Evolutionary conservation across 129 eudicot species (phyloP).

Genomic region (Lonicera japonica): DNA sequence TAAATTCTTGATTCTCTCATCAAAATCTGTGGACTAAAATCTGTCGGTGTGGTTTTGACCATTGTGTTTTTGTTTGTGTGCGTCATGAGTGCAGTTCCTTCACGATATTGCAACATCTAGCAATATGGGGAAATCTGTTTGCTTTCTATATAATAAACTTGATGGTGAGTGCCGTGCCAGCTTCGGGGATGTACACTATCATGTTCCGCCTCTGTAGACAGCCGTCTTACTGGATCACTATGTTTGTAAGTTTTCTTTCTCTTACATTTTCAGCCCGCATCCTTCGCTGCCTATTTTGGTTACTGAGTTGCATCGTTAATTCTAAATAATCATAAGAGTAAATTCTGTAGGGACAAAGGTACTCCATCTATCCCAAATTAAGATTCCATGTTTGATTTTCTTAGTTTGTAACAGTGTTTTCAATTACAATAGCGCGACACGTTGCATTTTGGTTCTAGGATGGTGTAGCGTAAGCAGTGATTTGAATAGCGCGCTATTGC

Average conservation of each 20-base stretch:
- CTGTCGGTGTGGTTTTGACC: slow-evolving; percentile 1
- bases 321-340: background rate
- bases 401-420: too few relatives aligned
- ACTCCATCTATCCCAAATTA: too few relatives aligned
- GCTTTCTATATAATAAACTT: slow-evolving; percentile 79
- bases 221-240: slow-evolving; percentile 93
- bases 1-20: too few relatives aligned
- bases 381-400: too few relatives aligned
- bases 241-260: slow-evolving; percentile 59
- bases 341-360: too few relatives aligned
- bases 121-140: slow-evolving; percentile 90
- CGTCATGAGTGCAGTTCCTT: slow-evolving; percentile 65
- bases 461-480: too few relatives aligned
- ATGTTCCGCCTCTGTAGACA: slow-evolving; percentile 87
- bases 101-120: slow-evolving; percentile 82
- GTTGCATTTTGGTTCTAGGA: too few relatives aligned
- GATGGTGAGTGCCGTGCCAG: slow-evolving; percentile 80
- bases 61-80: slow-evolving; percentile 9
- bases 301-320: too few relatives aligned
- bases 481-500: too few relatives aligned
- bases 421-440: too few relatives aligned
- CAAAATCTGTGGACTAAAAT: background rate
- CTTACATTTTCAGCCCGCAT: background rate
- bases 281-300: too few relatives aligned
- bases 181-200: slow-evolving; percentile 90